Base-by-base conservation (phyloP, 345 rosid genomes). In the Odontarrhena argentea region DNA sequence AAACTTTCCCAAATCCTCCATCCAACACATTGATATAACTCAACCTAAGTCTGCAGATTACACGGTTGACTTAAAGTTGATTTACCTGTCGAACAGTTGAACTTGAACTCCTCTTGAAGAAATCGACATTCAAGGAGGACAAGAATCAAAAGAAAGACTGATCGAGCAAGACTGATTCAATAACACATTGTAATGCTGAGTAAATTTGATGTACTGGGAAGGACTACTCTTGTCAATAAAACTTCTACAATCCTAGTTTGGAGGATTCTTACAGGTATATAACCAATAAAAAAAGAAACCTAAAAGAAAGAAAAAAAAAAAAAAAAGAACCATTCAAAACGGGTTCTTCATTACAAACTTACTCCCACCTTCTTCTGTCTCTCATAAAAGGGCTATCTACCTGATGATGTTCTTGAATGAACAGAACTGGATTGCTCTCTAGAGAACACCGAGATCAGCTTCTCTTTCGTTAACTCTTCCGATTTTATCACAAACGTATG, bases 401-500 rank as follows among this genome's bases (percentile, higher is more conserved):
- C 77, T 54, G 77, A 74, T 46, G 77, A 80, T 65, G 96, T 84
- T 74, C 80, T 70, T 70, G 89, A 76, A 77, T 86, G 82, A 43
- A 78, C 75, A 1, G 88, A 77, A 73, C 69, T 83, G 3, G 86
- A 65, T 7, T 69, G 78, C 64, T 88, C 89, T 3, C 70, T 78
- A 34, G 88, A 80, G 59, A 94, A 77, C 15, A 79, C 88, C 1
- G 92, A 91, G 51, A 82, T 73, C 55, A 94, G 61, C 81, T 83
- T 91, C 73, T 94, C 99, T 81, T 82, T 94, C 10, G 91, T 88
- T 46, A 93, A 67, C 77, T 85, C 88, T 70, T 87, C 96, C 28
- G 99, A 77, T 73, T 88, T 88, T 14, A 91, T 76, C 61, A 91
- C 88, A 70, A 94, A 94, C 6, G 95, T 84, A 64, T 94, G 99